Conservation (phyloP, 2,329 filamentous ascomycete species). For the Leptographium wingfieldii region DNA sequence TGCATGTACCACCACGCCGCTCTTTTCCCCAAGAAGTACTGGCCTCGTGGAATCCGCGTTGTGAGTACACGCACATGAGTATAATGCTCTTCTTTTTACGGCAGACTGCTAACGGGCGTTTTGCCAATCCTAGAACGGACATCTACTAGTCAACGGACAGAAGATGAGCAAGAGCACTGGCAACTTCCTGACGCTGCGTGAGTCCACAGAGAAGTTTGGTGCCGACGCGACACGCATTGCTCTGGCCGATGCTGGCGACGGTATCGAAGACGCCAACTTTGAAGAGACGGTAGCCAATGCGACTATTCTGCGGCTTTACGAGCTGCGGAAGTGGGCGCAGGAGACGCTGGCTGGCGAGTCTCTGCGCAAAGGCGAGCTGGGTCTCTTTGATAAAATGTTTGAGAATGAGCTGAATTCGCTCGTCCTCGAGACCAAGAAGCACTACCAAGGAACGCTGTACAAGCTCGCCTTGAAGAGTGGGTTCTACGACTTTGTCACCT, state of each 20-base stretch:
- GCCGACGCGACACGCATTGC: constrained; percentile 83
- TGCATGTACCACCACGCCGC: constrained; percentile 90
- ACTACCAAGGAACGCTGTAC: constrained; percentile 72
- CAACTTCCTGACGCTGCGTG: constrained; percentile 86
- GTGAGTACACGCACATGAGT: not conserved
- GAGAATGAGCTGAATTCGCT: constrained; percentile 84
- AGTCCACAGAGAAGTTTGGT: constrained; percentile 83
- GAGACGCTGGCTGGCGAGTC: constrained; percentile 43
- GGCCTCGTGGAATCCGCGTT: constrained; percentile 72
- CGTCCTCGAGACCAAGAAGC: constrained; percentile 62
- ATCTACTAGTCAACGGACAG: constrained; percentile 86
- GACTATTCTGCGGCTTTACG: constrained; percentile 74
- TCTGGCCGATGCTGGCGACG: constrained; percentile 87
- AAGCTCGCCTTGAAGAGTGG: constrained; percentile 76
- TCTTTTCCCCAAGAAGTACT: constrained; percentile 76
- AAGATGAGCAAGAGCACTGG: constrained; percentile 99
- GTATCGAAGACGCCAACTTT: constrained; percentile 92
- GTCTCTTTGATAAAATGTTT: constrained; percentile 76
- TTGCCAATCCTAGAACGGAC: constrained; percentile 49
- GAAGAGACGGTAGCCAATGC: constrained; percentile 91
- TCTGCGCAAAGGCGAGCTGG: constrained; percentile 55
- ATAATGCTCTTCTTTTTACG: not conserved
- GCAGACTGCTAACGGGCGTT: not conserved
- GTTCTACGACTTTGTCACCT: constrained; percentile 67
- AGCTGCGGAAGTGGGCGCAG: constrained; percentile 78